These are phyloP conservation scores for Bruguiera sexangula DNA, from an alignment of 345 rosid species.

Conservation along the genomic window DNA sequence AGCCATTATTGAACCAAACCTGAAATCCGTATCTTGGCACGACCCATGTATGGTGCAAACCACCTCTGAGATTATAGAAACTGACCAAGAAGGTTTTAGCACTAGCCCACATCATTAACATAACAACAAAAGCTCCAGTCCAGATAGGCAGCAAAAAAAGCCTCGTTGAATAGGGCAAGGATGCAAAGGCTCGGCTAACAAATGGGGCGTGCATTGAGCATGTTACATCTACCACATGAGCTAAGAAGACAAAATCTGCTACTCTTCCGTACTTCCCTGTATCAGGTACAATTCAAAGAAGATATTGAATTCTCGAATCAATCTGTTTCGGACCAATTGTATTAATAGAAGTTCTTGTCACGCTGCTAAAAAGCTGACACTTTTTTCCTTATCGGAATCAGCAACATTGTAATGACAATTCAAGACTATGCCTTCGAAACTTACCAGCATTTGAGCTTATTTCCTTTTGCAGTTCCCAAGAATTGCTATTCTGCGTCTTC, in stretches of 20 bases:
- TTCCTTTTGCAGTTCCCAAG: slow-evolving; percentile 70
- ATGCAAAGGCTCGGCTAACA: slow-evolving; percentile 49
- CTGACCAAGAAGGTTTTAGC: slow-evolving; percentile 59
- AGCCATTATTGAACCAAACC: slow-evolving; percentile 28
- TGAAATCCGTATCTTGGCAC: slow-evolving; percentile 92
- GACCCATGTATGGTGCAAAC: slow-evolving; percentile 69
- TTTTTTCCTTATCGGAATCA: too few species aligned
- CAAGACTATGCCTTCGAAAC: not conserved
- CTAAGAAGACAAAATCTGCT: slow-evolving; percentile 93
- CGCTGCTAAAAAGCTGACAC: too few species aligned
- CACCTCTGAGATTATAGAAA: slow-evolving; percentile 64
- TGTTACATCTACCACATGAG: slow-evolving; percentile 74
- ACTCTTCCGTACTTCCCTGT: slow-evolving; percentile 47
- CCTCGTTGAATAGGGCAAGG: slow-evolving; percentile 48
- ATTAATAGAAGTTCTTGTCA: too few species aligned
- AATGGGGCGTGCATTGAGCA: slow-evolving; percentile 69
- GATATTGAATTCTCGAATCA: not conserved
- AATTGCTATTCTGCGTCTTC: slow-evolving; percentile 58
- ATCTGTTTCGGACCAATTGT: too few species aligned
- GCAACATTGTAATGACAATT: not conserved
- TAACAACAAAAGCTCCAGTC: slow-evolving; percentile 43
- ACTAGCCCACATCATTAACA: slow-evolving; percentile 71
- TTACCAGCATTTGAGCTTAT: slow-evolving; percentile 51
- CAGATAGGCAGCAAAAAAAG: slow-evolving; percentile 42
- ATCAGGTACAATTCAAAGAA: not conserved